Base-by-base conservation (phyloP, 2,329 filamentous ascomycete species). In the Fusarium secorum region DNA sequence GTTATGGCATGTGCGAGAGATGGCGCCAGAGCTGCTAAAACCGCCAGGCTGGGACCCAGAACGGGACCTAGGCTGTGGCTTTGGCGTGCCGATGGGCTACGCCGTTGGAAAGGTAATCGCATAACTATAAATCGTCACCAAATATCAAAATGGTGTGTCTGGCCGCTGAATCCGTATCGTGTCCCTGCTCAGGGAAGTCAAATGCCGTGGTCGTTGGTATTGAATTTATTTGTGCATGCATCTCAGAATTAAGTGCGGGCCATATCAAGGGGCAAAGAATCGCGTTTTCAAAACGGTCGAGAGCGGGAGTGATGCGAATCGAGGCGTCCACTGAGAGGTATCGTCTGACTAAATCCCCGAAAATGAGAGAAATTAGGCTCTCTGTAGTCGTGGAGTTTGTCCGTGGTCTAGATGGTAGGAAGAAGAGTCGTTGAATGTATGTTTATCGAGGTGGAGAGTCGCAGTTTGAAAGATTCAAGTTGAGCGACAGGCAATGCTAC, bases 1-100 rank as follows among this genome's bases (percentile, higher is more conserved):
- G 83, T 85, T 67, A 90, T 81, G 41, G 88, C 88, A 28, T 81
- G 77, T 46, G 84, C 81, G 48, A 86, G 64, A 14, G 82, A 81
- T 36, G 81, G 76, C 24, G 83, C 80, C 74, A 85, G 64, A 54
- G 80, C 79, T 74, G 81, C 74, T 64, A 87, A 70, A 54, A 81
- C 78, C 61, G 85, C 71, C 68, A 85, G 71, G 74, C 78, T 68
- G 44, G 73, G 66, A 51, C 66, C 63, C 35, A 78, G 56, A 39
- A 68, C 75, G 64, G 73, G 68, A 42, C 62, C 65, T 48, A 76
- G 63, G n/a, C 66, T 74, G 60, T 76, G 76, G 56, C 75, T 77
- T 68, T 79, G 78, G 77, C 81, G 81, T 78, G 80, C 78, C 76
- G 80, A 80, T 72, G 69, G 66, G 66, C 77, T 78, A 79, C 83